phyloP scores from a whole-genome alignment of 2,329 filamentous ascomycete species.

The Aspergillus pseudonomiae region DNA sequence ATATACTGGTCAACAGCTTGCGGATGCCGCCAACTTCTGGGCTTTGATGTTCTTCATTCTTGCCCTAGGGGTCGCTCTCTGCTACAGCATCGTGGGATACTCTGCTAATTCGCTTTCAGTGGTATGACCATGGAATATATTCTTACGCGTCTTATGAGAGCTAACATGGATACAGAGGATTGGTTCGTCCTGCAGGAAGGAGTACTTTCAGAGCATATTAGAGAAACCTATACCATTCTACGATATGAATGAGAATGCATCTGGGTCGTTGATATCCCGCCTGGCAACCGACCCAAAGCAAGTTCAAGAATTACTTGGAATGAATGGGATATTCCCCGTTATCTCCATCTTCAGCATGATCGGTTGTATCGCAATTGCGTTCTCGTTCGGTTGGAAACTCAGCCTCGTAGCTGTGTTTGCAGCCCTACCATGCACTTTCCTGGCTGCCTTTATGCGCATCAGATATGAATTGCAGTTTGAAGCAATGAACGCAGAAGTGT shows the following conservation, averaged over 20 bases:
- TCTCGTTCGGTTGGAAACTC: conserved; percentile 76
- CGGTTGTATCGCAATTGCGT: conserved; percentile 68
- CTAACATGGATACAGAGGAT: conserved; percentile 13
- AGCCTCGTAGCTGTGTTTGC: conserved; percentile 68
- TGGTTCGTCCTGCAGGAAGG: conserved; percentile 10
- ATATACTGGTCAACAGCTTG: conserved; percentile 41
- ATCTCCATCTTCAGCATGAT: conserved; percentile 67
- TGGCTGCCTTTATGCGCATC: conserved; percentile 54
- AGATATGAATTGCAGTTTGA: conserved; percentile 71
- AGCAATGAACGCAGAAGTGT: conserved; percentile 68
- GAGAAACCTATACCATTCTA: conserved; percentile 15
- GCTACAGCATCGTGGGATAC: conserved; percentile 52
- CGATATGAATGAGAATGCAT: conserved; percentile 16
- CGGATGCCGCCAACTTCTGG: conserved; percentile 53
- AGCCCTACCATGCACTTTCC: conserved; percentile 54
- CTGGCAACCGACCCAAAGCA: conserved; percentile 50
- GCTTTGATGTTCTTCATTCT: conserved; percentile 61
- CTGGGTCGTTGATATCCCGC: conserved; percentile 15
- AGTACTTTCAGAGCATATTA: conserved; percentile 16
- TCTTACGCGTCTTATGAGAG: conserved; percentile 28
- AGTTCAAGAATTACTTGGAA: conserved; percentile 54
- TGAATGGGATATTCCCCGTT: conserved; percentile 54
- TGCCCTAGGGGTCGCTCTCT: conserved; percentile 50
- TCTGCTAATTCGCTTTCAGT: conserved; percentile 50
- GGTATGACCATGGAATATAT: conserved; percentile 39